A percentile compares a stretch with the other conserved stretches of the same genome.
phyloP scores from a whole-genome alignment of 2,329 filamentous ascomycete species.

The Colletotrichum magnum region DNA sequence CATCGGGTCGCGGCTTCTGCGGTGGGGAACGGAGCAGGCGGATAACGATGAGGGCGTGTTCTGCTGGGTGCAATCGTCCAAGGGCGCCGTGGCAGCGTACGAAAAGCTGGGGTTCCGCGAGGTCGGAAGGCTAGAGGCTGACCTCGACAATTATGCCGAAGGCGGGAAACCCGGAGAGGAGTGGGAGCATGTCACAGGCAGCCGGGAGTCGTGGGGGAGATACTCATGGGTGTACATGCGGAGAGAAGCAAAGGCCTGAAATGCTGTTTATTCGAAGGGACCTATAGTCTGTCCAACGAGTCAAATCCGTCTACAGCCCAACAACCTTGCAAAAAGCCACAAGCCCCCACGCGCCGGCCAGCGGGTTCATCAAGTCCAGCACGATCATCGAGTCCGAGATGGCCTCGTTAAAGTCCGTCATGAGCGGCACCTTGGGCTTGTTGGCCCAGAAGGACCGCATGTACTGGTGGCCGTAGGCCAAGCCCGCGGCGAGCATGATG shows the following conservation, averaged over 20 bases:
- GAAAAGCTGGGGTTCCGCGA: constrained; percentile 48
- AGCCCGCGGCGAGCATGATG: constrained; percentile 37
- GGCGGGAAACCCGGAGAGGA: constrained; percentile 5
- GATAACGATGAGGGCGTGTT: constrained; percentile 49
- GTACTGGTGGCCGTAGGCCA: constrained; percentile 43
- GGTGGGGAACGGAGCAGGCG: constrained; percentile 48
- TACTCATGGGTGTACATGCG: constrained; percentile 50
- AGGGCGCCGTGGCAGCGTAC: constrained; percentile 47
- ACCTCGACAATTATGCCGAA: constrained; percentile 14
- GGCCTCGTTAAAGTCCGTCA: constrained; percentile 50
- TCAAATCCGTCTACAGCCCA: constrained; percentile 28
- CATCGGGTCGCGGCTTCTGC: constrained; percentile 51
- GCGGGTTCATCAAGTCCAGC: constrained; percentile 40
- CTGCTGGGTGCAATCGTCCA: constrained; percentile 46
- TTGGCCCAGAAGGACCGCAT: constrained; percentile 48
- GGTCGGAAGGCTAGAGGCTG: constrained; percentile 30
- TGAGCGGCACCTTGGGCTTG: constrained; percentile 47
- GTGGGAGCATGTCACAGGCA: constrained; percentile 27
- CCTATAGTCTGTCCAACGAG: background rate
- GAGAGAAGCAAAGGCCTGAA: constrained; percentile 29
- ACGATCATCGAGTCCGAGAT: constrained; percentile 45
- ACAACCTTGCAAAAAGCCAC: constrained; percentile 44
- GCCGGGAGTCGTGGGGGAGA: constrained; percentile 42
- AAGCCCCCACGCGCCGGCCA: constrained; percentile 43
- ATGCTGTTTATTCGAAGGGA: too few relatives aligned